Evolutionary conservation across 306 rosid species (phyloP).

Genomic region (Inga leiocalycina): DNA sequence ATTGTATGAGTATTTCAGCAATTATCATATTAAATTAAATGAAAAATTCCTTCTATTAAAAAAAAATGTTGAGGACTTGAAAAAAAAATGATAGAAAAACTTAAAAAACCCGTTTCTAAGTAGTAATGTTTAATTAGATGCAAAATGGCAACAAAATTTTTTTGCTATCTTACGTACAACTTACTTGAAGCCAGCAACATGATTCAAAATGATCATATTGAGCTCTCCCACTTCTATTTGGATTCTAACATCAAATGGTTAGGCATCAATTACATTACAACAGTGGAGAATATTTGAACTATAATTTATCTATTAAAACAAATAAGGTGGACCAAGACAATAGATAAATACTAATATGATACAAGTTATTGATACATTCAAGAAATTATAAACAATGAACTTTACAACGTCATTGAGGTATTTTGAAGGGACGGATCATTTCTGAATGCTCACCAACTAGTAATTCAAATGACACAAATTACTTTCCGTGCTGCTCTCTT

Average conservation of each 20-base stretch:
- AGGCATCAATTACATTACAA: conserved; percentile 25
- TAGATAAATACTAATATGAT: conserved; percentile 5
- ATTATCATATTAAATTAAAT: no score
- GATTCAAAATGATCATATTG: conserved; percentile 82
- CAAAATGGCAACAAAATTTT: conserved; percentile 10
- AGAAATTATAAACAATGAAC: conserved; percentile 24
- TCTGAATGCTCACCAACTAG: background rate
- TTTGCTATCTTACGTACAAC: conserved; percentile 40
- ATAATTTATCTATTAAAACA: background rate
- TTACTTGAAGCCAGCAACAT: conserved; percentile 97
- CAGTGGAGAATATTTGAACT: conserved; percentile 14
- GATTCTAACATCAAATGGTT: conserved; percentile 58
- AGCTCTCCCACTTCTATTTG: conserved; percentile 80
- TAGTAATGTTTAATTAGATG: conserved; percentile 4
- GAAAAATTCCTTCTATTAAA: no score
- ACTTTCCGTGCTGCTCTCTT: background rate
- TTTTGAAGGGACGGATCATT: conserved; percentile 19
- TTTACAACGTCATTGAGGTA: conserved; percentile 6
- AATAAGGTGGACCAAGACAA: conserved; percentile 3
- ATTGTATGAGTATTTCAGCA: no score
- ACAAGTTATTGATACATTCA: background rate
- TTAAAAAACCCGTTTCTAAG: conserved; percentile 16
- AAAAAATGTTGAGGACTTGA: background rate
- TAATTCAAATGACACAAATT: background rate
- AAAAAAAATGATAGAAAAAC: conserved; percentile 13